These are phyloP conservation scores for Physcomitrium patens DNA, from an alignment of 225 moss, liverwort and hornwort species.

Conservation along the genomic window DNA sequence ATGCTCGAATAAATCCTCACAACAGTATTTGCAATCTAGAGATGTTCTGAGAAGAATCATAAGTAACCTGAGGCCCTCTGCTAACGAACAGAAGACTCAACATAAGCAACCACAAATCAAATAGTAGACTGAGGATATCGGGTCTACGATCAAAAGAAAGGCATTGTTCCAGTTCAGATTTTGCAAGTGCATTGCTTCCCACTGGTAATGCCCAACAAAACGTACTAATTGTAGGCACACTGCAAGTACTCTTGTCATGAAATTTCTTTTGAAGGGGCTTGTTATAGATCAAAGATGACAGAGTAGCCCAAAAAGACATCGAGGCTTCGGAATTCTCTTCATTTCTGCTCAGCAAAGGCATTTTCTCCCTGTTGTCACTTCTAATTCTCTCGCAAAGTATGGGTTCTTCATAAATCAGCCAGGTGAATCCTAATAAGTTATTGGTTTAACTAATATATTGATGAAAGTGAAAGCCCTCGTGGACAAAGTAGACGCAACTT, in stretches of 20 bases:
- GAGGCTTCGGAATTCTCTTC: conserved; percentile 37
- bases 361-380: conserved; percentile 37
- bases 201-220: conserved; percentile 34
- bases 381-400: conserved; percentile 39
- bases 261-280: conserved; percentile 32
- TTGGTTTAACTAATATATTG: neutral
- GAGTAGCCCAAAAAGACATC: conserved; percentile 31
- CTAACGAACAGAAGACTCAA: neutral
- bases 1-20: neutral
- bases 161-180: conserved; percentile 41
- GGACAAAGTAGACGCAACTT: neutral
- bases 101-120: conserved; percentile 13
- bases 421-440: conserved; percentile 36
- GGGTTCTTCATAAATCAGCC: conserved; percentile 51
- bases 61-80: neutral
- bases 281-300: conserved; percentile 29
- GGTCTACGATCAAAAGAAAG: conserved; percentile 37
- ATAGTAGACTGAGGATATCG: conserved; percentile 25
- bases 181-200: conserved; percentile 23
- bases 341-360: conserved; percentile 33
- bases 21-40: neutral
- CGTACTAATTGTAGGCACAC: conserved; percentile 42
- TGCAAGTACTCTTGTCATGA: conserved; percentile 35
- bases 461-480: neutral
- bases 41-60: neutral